A percentile compares a stretch with the other conserved stretches of the same genome.
Evolutionary conservation across 1,139 yeast genomes (phyloP).

Genomic region (Pichia sp.): DNA sequence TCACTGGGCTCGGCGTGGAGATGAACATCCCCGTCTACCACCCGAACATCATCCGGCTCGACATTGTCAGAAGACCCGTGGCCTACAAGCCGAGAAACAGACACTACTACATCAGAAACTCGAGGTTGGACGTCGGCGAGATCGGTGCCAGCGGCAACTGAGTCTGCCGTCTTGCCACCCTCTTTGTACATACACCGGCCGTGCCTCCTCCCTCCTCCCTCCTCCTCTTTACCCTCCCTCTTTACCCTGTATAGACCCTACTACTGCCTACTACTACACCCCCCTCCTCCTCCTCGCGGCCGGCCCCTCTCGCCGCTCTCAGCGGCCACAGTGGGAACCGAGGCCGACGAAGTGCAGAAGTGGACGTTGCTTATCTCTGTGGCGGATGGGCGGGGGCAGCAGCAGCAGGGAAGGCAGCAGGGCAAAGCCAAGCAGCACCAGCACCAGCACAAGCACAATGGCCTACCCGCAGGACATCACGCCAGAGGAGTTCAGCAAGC

Average conservation of each 20-base stretch:
- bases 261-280: too few relatives aligned
- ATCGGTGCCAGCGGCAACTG: constrained; percentile 22
- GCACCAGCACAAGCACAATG: constrained; percentile 1
- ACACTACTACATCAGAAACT: constrained; percentile 82
- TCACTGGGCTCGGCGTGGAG: constrained; percentile 77
- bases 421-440: background rate
- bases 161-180: background rate
- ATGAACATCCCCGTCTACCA: constrained; percentile 72
- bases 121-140: constrained; percentile 65
- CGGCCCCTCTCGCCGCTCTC: too few relatives aligned
- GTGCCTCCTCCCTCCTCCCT: background rate
- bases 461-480: constrained; percentile 24
- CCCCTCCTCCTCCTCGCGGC: too few relatives aligned
- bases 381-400: too few relatives aligned
- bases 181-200: background rate
- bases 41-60: constrained; percentile 71
- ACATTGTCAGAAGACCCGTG: constrained; percentile 67
- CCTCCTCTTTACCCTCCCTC: background rate
- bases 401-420: too few relatives aligned
- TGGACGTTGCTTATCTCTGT: too few relatives aligned
- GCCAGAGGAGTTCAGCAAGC: constrained; percentile 38
- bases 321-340: too few relatives aligned
- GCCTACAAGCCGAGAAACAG: constrained; percentile 70
- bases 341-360: too few relatives aligned
- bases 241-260: too few relatives aligned